Evolutionary conservation across 345 rosid genomes (phyloP).

Genomic region (Eucalyptus polybractea): DNA sequence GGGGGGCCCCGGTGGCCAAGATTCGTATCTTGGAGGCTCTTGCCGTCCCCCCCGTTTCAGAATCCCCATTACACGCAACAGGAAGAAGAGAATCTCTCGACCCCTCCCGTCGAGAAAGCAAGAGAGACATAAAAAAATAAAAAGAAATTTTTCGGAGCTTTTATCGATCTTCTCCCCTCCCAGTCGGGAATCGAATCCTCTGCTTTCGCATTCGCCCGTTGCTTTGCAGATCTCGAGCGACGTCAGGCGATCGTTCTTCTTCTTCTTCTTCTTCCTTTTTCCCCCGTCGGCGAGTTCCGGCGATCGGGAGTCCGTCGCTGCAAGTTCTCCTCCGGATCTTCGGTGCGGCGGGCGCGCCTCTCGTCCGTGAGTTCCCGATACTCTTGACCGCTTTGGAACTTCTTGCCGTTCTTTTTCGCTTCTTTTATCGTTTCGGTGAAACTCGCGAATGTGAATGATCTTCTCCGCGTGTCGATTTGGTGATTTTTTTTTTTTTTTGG

Average conservation of each 20-base stretch:
- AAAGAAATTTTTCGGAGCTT: background rate
- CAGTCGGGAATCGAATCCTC: background rate
- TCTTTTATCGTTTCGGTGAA: background rate
- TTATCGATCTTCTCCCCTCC: background rate
- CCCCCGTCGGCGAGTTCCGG: no score
- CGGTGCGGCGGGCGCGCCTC: background rate
- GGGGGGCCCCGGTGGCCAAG: background rate
- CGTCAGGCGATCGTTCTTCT: background rate
- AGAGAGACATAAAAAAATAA: background rate
- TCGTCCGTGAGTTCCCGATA: background rate
- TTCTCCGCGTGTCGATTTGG: background rate
- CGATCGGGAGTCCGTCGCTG: background rate
- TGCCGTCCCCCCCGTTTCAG: background rate
- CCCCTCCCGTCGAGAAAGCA: background rate
- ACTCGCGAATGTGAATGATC: background rate
- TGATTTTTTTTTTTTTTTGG: no score
- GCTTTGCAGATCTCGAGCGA: background rate
- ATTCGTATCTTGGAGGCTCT: background rate
- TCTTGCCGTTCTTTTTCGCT: background rate
- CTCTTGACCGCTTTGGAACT: background rate
- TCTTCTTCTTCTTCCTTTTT: no score
- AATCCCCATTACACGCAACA: background rate
- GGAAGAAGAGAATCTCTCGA: background rate
- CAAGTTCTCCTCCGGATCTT: background rate
- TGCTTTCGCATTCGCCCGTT: background rate